Evolutionary conservation across 2,329 filamentous ascomycete genomes (phyloP), one percentile per base, ranked within the genome.

Genomic region (Trichoderma sp.): DNA sequence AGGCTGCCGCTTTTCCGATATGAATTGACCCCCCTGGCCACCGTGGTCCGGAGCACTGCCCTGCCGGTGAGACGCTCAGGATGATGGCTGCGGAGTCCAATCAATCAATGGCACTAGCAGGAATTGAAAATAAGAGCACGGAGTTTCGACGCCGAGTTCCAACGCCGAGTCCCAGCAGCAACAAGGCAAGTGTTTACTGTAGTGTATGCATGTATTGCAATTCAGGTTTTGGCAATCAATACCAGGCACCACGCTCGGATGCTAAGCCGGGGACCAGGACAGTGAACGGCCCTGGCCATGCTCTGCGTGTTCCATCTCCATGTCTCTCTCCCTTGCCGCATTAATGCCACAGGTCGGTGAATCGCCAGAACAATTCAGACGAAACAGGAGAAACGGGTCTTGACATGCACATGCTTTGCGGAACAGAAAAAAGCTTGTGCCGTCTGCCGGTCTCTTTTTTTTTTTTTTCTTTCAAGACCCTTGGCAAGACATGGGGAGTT

Each of bases 331-430:
- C 60, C 63, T 58, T 66, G 64, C 30, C 49, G 64, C 64, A 59
- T 58, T 58, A 28, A 49, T 66, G 26, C 52, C 24, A 58, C 54
- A 59, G 46, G 64, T 51, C 54, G 63, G 63, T 66, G 63, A 51
- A 28, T 24, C 39, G 21, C 52, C 54, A 66, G 34, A 51, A 58
- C 14, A 66, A 59, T 66, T 66, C 64, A 59, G 54, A 66, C 64
- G 64, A 66, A 66, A 66, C 64, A 66, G 64, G 64, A 51, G 64
- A 59, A 66, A 66, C 39, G 64, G 64, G 64, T 49, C 52, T 51
- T 39, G 18, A 54, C 49, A 64, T 51, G 64, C 54, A 51, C 49
- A 34, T n/a, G 28, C 24, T 51, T 51, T 34, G 43, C 51, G 28
- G 59, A 52, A 52, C 10, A 58, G 21, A n/a, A 32, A 54, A 66